Conservation (phyloP, 495 filamentous ascomycete species). For the Neurospora sp. region DNA sequence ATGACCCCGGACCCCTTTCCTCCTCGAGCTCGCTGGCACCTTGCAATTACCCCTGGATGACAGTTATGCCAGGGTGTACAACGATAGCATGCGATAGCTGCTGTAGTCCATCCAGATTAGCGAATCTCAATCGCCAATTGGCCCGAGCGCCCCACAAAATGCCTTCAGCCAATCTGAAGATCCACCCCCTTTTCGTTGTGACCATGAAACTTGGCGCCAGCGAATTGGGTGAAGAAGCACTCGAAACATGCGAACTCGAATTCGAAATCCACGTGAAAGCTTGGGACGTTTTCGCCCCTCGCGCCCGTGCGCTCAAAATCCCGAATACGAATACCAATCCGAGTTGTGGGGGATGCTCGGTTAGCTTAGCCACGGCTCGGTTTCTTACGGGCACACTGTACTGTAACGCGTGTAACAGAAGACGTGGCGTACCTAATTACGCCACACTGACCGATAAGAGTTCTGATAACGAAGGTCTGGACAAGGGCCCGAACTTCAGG, state of each 20-base stretch:
- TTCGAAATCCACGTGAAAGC: background rate
- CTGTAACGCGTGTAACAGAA: background rate
- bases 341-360: background rate
- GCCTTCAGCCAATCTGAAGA: background rate
- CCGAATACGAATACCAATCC: constrained; percentile 6
- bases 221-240: background rate
- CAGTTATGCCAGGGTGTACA: constrained; percentile 1
- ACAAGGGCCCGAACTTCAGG: background rate
- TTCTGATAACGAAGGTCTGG: background rate
- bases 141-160: background rate
- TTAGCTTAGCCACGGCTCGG: background rate
- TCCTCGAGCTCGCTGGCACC: background rate
- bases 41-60: background rate
- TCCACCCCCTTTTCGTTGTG: background rate
- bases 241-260: constrained; percentile 2
- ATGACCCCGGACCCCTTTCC: background rate
- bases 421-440: background rate
- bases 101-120: background rate
- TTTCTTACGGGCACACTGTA: background rate
- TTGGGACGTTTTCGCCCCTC: background rate
- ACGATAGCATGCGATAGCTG: constrained; percentile 1
- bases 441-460: background rate
- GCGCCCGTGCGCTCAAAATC: background rate
- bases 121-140: constrained; percentile 3
- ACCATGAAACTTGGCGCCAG: background rate